Percentiles rank a stretch among this genome's conserved stretches.
Evolutionary conservation across 2,329 filamentous ascomycete species (phyloP).

Genomic region (Setomelanomma holmii): DNA sequence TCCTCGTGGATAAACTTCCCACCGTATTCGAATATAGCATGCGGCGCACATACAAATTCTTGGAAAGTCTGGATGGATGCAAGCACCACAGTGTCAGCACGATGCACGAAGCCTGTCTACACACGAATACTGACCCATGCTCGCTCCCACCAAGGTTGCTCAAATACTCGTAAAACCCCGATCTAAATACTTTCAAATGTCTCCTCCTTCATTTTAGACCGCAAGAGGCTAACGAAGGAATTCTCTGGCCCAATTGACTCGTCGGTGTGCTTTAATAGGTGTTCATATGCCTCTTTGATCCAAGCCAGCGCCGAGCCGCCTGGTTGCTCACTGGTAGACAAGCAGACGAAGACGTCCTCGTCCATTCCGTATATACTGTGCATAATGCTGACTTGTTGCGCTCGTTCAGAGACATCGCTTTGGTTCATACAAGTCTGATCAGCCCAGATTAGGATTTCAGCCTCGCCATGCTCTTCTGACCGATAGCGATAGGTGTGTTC

Average conservation of each 20-base stretch:
- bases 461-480: background rate
- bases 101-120: background rate
- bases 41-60: no score
- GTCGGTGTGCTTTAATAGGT: no score
- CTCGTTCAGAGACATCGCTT: conserved; percentile 9
- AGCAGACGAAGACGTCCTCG: background rate
- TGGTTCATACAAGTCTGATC: conserved; percentile 25
- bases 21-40: no score
- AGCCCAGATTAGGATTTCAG: conserved; percentile 3
- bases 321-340: background rate
- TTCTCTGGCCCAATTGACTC: no score
- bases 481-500: background rate
- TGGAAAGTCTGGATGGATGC: no score
- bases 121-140: background rate
- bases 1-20: no score
- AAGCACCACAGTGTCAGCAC: no score
- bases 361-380: conserved; percentile 8
- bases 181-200: background rate
- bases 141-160: conserved; percentile 2
- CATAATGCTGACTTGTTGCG: conserved; percentile 15
- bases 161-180: background rate
- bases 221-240: no score
- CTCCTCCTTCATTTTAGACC: background rate
- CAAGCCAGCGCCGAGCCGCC: background rate
- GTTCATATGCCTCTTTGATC: background rate